phyloP scores from a whole-genome alignment of 2,329 filamentous ascomycete species.

The Chlorencoelia australis region DNA sequence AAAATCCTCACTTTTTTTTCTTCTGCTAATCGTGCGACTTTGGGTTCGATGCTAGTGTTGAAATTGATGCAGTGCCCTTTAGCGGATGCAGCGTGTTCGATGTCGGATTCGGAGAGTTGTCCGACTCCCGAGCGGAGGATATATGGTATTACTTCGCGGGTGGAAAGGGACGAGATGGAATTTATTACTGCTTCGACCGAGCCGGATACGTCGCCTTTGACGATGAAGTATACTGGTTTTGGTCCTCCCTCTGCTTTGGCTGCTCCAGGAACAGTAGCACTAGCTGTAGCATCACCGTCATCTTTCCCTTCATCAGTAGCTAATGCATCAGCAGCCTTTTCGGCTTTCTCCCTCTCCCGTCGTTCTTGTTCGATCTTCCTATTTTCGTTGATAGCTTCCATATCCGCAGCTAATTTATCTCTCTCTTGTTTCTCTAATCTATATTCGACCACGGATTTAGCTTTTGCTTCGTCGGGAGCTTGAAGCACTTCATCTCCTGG shows the following conservation, averaged over 20 bases:
- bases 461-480: conserved; percentile 66
- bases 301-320: conserved; percentile 30
- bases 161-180: conserved; percentile 68
- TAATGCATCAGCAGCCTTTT: conserved; percentile 32
- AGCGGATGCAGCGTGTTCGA: conserved; percentile 76
- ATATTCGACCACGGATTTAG: conserved; percentile 68
- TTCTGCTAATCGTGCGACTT: conserved; percentile 61
- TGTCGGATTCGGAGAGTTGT: conserved; percentile 71
- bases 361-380: conserved; percentile 48
- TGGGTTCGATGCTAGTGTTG: conserved; percentile 60
- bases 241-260: conserved; percentile 29
- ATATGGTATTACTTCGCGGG: conserved; percentile 68
- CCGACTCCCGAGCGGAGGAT: conserved; percentile 73
- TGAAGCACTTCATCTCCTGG: conserved; percentile 86
- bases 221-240: conserved; percentile 63
- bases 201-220: conserved; percentile 89
- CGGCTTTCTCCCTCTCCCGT: conserved; percentile 49
- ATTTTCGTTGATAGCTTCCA: conserved; percentile 66
- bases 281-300: conserved; percentile 17
- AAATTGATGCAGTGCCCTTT: conserved; percentile 75
- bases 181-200: conserved; percentile 85
- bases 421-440: conserved; percentile 63
- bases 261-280: conserved; percentile 17
- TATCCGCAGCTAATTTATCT: conserved; percentile 53
- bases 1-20: conserved; percentile 65